Percentiles rank a stretch among this genome's conserved stretches.
phyloP scores from a whole-genome alignment of 2,329 filamentous ascomycete genomes.

The Ophioceras dolichostomum region DNA sequence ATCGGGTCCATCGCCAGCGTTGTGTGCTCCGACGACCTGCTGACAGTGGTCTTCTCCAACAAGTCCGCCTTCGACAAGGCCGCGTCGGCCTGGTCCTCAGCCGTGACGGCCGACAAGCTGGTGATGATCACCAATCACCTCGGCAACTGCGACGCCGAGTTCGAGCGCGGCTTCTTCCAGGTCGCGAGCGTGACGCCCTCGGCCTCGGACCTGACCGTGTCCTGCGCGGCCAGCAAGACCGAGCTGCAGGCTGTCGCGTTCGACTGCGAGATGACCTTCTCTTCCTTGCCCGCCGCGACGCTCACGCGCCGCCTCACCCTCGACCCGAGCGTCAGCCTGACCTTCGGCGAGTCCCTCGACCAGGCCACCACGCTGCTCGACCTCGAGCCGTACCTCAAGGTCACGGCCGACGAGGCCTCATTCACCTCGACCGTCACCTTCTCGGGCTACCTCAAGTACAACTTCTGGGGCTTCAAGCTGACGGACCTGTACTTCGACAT shows the following conservation, averaged over 20 bases:
- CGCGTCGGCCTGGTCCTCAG: slow-evolving; percentile 12
- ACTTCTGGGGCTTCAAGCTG: slow-evolving; percentile 19
- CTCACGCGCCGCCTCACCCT: neutral
- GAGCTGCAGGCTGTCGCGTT: neutral
- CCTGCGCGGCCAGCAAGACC: slow-evolving; percentile 9
- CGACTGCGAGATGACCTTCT: slow-evolving; percentile 6
- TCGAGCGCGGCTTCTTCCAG: slow-evolving; percentile 27
- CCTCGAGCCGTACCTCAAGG: slow-evolving; percentile 16
- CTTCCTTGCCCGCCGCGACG: slow-evolving; percentile 1
- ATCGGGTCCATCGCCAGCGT: slow-evolving; percentile 16
- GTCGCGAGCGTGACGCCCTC: slow-evolving; percentile 16
- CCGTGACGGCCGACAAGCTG: slow-evolving; percentile 8
- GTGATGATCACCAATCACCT: slow-evolving; percentile 28
- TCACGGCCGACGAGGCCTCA: slow-evolving; percentile 20
- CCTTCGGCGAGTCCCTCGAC: slow-evolving; percentile 17
- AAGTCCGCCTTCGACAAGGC: slow-evolving; percentile 11
- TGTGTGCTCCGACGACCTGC: slow-evolving; percentile 13
- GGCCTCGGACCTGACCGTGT: slow-evolving; percentile 14
- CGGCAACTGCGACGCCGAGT: slow-evolving; percentile 23
- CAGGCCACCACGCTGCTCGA: slow-evolving; percentile 8
- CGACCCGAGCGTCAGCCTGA: slow-evolving; percentile 14
- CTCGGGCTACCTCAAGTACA: slow-evolving; percentile 27
- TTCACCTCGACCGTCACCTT: slow-evolving; percentile 25
- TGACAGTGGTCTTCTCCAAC: slow-evolving; percentile 15
- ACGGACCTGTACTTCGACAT: slow-evolving; percentile 28